A percentile compares a stretch with the other conserved stretches of the same genome.
These are phyloP conservation scores for Tolypocladium amazonense DNA, from an alignment of 2,329 filamentous ascomycete genomes.

Conservation along the genomic window DNA sequence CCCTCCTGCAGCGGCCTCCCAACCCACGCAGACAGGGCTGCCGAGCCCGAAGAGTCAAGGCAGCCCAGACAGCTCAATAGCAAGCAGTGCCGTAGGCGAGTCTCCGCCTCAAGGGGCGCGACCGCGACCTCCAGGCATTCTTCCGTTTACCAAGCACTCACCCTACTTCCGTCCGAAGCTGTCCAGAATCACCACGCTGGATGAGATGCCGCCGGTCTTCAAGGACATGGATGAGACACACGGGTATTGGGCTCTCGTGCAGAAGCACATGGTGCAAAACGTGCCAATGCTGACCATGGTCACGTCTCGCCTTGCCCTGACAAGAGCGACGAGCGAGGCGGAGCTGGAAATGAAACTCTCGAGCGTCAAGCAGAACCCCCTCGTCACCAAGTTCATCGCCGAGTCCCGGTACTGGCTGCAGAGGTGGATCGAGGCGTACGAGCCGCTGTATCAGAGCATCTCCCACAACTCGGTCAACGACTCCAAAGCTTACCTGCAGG, in stretches of 20 bases:
- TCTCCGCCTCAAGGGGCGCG: conserved; percentile 7
- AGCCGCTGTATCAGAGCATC: conserved; percentile 20
- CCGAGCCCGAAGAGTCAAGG: conserved; percentile 23
- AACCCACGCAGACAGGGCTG: conserved; percentile 10
- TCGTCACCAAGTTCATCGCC: conserved; percentile 21
- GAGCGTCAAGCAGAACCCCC: conserved; percentile 17
- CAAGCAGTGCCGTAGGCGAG: conserved; percentile 1
- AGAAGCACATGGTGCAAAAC: conserved; percentile 24
- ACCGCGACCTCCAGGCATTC: conserved; percentile 18
- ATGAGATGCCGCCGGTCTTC: conserved; percentile 22
- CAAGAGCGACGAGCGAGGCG: conserved; percentile 12
- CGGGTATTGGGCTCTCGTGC: conserved; percentile 26
- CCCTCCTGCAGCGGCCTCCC: conserved; percentile 2
- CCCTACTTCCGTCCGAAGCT: conserved; percentile 24
- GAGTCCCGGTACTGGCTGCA: conserved; percentile 27
- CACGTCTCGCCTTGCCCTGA: conserved; percentile 18
- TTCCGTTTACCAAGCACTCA: conserved; percentile 25
- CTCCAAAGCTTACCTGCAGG: conserved; percentile 18
- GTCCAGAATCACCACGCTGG: conserved; percentile 17
- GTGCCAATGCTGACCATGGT: conserved; percentile 22
- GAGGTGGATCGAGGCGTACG: conserved; percentile 27
- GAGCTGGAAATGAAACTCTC: conserved; percentile 19
- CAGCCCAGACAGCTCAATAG: conserved; percentile 13
- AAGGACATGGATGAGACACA: conserved; percentile 21
- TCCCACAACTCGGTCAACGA: conserved; percentile 13